phyloP scores from a whole-genome alignment of 345 rosid species.

The Eucalyptus tenuipes region DNA sequence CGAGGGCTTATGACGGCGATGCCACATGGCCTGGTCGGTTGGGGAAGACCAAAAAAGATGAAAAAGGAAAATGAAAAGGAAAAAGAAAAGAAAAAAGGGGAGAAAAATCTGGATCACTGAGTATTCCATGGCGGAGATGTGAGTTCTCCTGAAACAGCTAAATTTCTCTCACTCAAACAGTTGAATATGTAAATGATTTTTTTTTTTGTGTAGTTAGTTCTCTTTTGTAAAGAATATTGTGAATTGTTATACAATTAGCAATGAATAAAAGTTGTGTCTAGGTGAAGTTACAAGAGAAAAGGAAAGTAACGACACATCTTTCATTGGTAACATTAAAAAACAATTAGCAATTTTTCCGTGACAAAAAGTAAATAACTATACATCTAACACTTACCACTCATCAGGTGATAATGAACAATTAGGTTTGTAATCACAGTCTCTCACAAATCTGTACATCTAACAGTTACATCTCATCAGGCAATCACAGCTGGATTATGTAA shows the following conservation, averaged over 20 bases:
- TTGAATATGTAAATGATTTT: neutral
- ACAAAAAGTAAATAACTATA: neutral
- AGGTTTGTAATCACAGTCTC: neutral
- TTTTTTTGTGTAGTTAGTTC: neutral
- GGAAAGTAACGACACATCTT: neutral
- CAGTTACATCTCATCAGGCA: neutral
- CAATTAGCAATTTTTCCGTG: neutral
- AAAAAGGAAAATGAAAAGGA: neutral
- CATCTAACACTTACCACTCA: no score
- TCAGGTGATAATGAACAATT: neutral
- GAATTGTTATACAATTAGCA: neutral
- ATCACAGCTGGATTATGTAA: neutral
- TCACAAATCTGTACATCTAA: neutral
- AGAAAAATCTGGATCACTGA: neutral
- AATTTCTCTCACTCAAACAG: neutral
- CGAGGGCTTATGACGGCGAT: fast-evolving
- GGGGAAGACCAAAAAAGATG: neutral
- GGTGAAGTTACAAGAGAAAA: neutral
- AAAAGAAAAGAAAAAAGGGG: no score
- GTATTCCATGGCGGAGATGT: fast-evolving
- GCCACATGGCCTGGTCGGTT: neutral
- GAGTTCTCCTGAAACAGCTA: fast-evolving
- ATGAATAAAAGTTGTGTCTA: no score
- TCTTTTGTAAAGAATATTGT: neutral
- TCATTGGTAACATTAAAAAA: neutral